Percentiles rank a stretch among this genome's conserved stretches.
Evolutionary conservation across 306 rosid species (phyloP).

Genomic region (Vachellia pachyceras): DNA sequence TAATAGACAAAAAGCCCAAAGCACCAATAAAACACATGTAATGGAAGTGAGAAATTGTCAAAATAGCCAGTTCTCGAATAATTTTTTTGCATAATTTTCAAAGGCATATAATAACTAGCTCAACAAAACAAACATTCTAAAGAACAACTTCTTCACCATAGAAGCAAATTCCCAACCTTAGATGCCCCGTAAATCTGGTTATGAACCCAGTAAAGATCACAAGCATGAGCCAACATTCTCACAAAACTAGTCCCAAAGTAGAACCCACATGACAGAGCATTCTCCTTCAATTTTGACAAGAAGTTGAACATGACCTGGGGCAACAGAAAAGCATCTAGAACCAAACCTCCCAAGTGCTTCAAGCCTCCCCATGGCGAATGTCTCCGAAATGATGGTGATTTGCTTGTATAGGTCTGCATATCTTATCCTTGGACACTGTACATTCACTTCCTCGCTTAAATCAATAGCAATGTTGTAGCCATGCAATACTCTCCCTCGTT

Average conservation of each 20-base stretch:
- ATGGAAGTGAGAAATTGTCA: too few species aligned
- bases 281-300: slow-evolving; percentile 23
- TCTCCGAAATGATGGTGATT: background rate
- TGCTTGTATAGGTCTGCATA: too few species aligned
- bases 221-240: slow-evolving; percentile 50
- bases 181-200: background rate
- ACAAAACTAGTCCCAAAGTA: slow-evolving; percentile 53
- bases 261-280: slow-evolving; percentile 30
- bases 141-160: slow-evolving; percentile 25
- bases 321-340: slow-evolving; percentile 54
- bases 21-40: too few species aligned
- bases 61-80: too few species aligned
- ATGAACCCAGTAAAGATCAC: slow-evolving; percentile 51
- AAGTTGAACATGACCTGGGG: slow-evolving; percentile 53
- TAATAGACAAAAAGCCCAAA: too few species aligned
- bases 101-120: too few species aligned
- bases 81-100: too few species aligned
- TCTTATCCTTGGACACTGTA: too few species aligned
- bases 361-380: slow-evolving; percentile 31
- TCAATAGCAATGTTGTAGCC: too few species aligned
- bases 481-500: too few species aligned
- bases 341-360: slow-evolving; percentile 43
- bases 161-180: slow-evolving; percentile 33
- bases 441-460: too few species aligned
- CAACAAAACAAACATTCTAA: background rate